Conservation (phyloP, 2,329 filamentous ascomycete genomes). For the Phialophora chinensis region DNA sequence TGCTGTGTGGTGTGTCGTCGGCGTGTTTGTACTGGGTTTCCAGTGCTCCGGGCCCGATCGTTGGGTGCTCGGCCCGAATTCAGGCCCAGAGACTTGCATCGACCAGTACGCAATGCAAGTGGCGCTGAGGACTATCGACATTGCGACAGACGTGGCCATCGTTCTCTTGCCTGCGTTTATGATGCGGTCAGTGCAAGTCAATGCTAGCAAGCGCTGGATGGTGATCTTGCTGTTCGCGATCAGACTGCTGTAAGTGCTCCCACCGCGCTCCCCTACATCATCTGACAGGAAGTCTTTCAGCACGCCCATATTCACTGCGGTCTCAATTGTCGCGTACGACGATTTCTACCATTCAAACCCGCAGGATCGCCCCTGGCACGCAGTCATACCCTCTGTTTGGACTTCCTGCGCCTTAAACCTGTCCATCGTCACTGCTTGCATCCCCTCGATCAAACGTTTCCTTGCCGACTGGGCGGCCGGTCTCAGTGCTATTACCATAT, state of each 20-base stretch:
- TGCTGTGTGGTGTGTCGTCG: constrained; percentile 34
- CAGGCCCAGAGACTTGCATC: constrained; percentile 35
- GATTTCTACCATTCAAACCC: constrained; percentile 33
- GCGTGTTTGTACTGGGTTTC: constrained; percentile 35
- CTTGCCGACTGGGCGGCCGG: constrained; percentile 40
- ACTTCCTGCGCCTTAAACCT: constrained; percentile 34
- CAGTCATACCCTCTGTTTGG: constrained; percentile 39
- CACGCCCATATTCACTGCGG: constrained; percentile 32
- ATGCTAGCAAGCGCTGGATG: constrained; percentile 32
- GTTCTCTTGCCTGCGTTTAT: constrained; percentile 38
- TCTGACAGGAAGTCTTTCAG: neutral
- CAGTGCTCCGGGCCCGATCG: constrained; percentile 38
- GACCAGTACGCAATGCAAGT: constrained; percentile 38
- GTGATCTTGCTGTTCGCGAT: constrained; percentile 38
- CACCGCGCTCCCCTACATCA: neutral
- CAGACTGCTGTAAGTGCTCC: constrained; percentile 37
- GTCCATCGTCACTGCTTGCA: constrained; percentile 41
- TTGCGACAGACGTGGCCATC: constrained; percentile 38
- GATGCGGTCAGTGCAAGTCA: constrained; percentile 37
- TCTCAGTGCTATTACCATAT: constrained; percentile 38
- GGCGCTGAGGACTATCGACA: constrained; percentile 34
- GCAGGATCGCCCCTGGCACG: constrained; percentile 37
- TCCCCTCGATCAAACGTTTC: constrained; percentile 40
- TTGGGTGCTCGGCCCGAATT: constrained; percentile 28
- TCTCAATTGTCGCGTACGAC: constrained; percentile 29